Evolutionary conservation across 345 rosid genomes (phyloP), one percentile per base, ranked within the genome.

Genomic region (Acer negundo): DNA sequence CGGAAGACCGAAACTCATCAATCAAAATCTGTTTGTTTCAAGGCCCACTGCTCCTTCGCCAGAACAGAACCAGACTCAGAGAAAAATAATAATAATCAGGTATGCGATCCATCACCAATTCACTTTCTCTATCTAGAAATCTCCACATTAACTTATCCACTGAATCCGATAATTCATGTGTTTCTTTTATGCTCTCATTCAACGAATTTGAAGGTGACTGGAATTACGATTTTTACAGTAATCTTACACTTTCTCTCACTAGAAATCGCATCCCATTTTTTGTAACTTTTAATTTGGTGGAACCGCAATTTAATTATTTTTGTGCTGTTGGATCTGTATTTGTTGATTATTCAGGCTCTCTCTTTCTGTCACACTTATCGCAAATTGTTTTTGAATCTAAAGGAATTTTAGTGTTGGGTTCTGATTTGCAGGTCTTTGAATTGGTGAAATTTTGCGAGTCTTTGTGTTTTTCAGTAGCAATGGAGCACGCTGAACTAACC

Each of bases 401-500:
- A 26, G 9, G 56, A 19, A 68, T 35, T 69, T 64, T 63, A 46
- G 22, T 22, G 63, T 47, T 67, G 38, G 73, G 67, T 51, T 2
- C 40, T 64, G 28, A 72, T 47, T 78, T 85, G 49, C 47, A 83
- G 83, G 85, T 72, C 22, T 73, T 78, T 44, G 68, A 76, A 76
- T 79, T 83, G 80, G 71, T 38, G 55, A 74, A 73, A 78, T 79
- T 71, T 77, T 59, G 78, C 64, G 65, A 44, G 67, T 67, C 76
- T 75, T 76, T 81, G 15, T 77, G 77, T 78, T 83, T 76, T 82
- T 49, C 68, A 80, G 78, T 65, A 70, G 35, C 88, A 73, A 94
- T 94, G 98, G 90, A 87, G 78, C 94, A 87, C 46, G 98, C 96
- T 3, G 98, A 89, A 70, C 89, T 92, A 71, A 79, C 87, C 64